Evolutionary conservation across 2,329 filamentous ascomycete genomes (phyloP).

Genomic region (Capronia epimyces): DNA sequence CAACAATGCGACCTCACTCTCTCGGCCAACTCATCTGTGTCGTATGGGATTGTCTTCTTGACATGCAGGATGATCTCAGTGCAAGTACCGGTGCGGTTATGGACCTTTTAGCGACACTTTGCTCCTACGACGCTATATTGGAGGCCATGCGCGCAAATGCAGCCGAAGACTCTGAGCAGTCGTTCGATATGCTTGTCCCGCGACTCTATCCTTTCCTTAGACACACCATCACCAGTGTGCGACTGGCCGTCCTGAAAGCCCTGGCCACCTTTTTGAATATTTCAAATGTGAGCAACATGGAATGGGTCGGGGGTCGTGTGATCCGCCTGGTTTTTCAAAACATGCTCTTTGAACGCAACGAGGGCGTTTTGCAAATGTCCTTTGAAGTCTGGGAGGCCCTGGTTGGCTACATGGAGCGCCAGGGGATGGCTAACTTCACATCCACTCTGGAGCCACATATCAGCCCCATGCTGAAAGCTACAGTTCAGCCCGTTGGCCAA

Average conservation of each 20-base stretch:
- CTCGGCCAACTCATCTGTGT: constrained; percentile 82
- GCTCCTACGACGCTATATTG: constrained; percentile 86
- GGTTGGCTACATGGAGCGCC: constrained; percentile 44
- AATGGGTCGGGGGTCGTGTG: constrained; percentile 88
- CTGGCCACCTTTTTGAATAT: constrained; percentile 88
- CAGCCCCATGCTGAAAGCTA: constrained; percentile 74
- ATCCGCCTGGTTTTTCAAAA: constrained; percentile 91
- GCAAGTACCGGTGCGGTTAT: constrained; percentile 97
- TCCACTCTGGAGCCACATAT: constrained; percentile 70
- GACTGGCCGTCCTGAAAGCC: constrained; percentile 85
- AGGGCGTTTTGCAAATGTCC: constrained; percentile 73
- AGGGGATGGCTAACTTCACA: constrained; percentile 56
- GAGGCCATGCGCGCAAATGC: constrained; percentile 91
- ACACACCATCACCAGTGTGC: constrained; percentile 94
- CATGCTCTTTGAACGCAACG: constrained; percentile 84
- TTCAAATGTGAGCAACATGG: constrained; percentile 69
- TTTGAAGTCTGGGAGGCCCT: constrained; percentile 76
- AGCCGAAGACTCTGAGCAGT: constrained; percentile 73
- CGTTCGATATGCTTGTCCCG: constrained; percentile 87
- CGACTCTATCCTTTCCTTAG: constrained; percentile 92
- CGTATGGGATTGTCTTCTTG: constrained; percentile 94
- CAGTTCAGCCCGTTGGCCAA: constrained; percentile 86
- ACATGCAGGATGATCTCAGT: constrained; percentile 92
- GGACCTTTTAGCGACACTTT: constrained; percentile 93
- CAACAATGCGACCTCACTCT: constrained; percentile 71